Evolutionary conservation across 768 basidiomycete species (phyloP), one percentile per base, ranked within the genome.

Genomic region (Infundibulicybe gibba): DNA sequence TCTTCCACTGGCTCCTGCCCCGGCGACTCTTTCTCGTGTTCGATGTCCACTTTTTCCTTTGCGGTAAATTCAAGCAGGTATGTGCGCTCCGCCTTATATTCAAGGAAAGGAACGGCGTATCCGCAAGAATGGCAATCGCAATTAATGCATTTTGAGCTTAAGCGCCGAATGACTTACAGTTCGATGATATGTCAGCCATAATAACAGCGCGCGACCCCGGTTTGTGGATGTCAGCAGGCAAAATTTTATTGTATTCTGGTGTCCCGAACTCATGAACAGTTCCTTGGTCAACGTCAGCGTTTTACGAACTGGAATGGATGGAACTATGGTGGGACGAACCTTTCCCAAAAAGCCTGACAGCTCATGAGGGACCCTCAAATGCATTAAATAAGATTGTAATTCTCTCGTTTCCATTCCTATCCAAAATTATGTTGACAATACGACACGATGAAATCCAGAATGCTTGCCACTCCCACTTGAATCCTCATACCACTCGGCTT

Each of bases 401-500:
- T 14, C 80, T 66, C 0, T 66, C 72, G 48, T 81, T 81, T 38
- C 80, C 77, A 14, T 72, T 69, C 37, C 79, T 44, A 50, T 80
- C 79, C 3, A 77, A 64, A 34, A 80, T 69, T 0, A 76, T 81
- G 57, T 80, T 79, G 34, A 70, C 54, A 16, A 76, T 75, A 77
- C 40, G 19, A 19, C 17, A 48, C n/a, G 44, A 15, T n/a, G n/a
- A 6, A 1, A n/a, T 16, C 14, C 17, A 34, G 6, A 43, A 16
- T 8, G 21, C 75, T 34, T 48, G 83, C 84, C 84, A 50, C 82
- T 81, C 8, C 86, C 86, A 15, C 79, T 81, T 38, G 85, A 67
- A 57, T 88, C 85, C 55, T 88, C 83, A 51, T 88, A 88, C 86
- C 85, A 87, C 2, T 82, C 80, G 40, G 62, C 65, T 34, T 69